These are phyloP conservation scores for Sarocladium brachiariae DNA, from an alignment of 2,329 filamentous ascomycete genomes.

Conservation along the genomic window DNA sequence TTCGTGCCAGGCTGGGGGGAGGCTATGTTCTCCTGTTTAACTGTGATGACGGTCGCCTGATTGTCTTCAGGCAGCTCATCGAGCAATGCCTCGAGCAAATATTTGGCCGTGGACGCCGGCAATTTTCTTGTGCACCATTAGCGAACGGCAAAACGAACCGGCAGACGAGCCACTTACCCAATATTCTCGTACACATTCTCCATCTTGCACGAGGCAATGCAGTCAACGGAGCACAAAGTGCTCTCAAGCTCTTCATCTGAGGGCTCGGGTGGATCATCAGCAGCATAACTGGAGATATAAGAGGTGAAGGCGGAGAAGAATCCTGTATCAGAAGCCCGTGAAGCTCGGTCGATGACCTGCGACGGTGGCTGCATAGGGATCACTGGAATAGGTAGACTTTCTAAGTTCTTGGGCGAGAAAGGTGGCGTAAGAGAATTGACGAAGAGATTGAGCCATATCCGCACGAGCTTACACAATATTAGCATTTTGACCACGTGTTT, in stretches of 20 bases:
- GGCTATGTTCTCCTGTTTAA: slow-evolving; percentile 76
- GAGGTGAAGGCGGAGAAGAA: slow-evolving; percentile 92
- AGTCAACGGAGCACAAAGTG: slow-evolving; percentile 89
- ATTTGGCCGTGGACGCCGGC: slow-evolving; percentile 22
- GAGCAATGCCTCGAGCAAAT: slow-evolving; percentile 61
- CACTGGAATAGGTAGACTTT: slow-evolving; percentile 62
- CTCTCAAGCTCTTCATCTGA: slow-evolving; percentile 96
- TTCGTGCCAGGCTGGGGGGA: slow-evolving; percentile 47
- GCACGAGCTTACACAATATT: slow-evolving; percentile 59
- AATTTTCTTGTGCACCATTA: slow-evolving; percentile 27
- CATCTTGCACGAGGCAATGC: slow-evolving; percentile 83
- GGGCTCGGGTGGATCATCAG: slow-evolving; percentile 93
- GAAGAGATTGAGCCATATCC: slow-evolving; percentile 92
- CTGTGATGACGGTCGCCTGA: slow-evolving; percentile 70
- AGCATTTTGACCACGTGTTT: slow-evolving; percentile 18
- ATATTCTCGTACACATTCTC: slow-evolving; percentile 78
- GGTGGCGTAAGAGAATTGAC: slow-evolving; percentile 87
- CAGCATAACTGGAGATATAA: slow-evolving; percentile 97
- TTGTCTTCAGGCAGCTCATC: slow-evolving; percentile 81
- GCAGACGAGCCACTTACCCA: slow-evolving; percentile 49
- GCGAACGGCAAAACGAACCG: not conserved
- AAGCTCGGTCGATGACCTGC: slow-evolving; percentile 83
- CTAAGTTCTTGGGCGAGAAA: slow-evolving; percentile 59
- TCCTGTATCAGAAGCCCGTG: slow-evolving; percentile 70
- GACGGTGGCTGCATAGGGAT: slow-evolving; percentile 90